Conservation (phyloP, 768 basidiomycete genomes). For the Suillus bovinus region DNA sequence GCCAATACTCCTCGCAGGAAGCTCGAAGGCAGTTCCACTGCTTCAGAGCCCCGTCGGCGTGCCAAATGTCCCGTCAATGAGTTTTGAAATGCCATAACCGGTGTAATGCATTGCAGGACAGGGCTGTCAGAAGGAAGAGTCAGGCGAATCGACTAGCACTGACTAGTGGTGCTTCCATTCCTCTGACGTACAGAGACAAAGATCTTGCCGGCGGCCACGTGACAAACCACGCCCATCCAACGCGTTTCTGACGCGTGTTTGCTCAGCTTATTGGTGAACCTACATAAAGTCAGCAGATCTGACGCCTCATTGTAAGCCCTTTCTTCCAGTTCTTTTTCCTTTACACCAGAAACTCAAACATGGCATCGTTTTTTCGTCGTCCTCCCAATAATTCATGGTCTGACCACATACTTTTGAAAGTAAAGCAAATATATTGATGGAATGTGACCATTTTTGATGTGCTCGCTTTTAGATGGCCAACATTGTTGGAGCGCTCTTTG, state of each 20-base stretch:
- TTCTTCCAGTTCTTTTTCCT: slow-evolving; percentile 16
- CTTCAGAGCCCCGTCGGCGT: neutral
- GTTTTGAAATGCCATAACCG: neutral
- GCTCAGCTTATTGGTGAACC: slow-evolving; percentile 6
- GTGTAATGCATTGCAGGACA: neutral
- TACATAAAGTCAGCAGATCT: slow-evolving; percentile 27
- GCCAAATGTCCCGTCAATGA: neutral
- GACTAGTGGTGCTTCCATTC: neutral
- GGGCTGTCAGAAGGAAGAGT: neutral
- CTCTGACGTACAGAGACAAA: neutral
- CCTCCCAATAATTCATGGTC: slow-evolving; percentile 37
- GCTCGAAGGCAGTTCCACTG: neutral
- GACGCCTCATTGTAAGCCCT: slow-evolving; percentile 13
- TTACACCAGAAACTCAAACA: slow-evolving; percentile 10
- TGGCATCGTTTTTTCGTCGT: slow-evolving; percentile 26
- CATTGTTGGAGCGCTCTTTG: slow-evolving; percentile 53
- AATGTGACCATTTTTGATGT: slow-evolving; percentile 10
- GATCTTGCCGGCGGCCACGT: slow-evolving; percentile 17
- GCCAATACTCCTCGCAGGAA: neutral
- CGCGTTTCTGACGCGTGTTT: slow-evolving; percentile 7
- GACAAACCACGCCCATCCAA: slow-evolving; percentile 25
- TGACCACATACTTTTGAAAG: slow-evolving; percentile 57
- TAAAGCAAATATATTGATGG: slow-evolving; percentile 19
- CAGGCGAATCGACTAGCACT: neutral
- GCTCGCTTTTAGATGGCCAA: slow-evolving; percentile 44